These are phyloP conservation scores for Rosa rugosa DNA, from an alignment of 306 rosid genomes.

Conservation along the genomic window DNA sequence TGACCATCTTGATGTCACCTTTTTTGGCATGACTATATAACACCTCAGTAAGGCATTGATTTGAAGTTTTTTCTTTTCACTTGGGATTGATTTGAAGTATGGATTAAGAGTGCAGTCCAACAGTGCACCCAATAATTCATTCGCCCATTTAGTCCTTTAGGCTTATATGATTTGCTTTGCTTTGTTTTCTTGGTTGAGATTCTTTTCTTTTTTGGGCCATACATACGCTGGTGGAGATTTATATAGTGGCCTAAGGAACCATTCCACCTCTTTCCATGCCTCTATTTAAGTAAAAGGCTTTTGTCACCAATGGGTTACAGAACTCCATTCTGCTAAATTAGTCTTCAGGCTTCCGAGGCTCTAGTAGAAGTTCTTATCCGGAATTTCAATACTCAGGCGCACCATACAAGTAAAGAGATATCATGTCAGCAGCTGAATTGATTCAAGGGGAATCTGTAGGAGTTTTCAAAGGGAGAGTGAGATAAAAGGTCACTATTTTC, in stretches of 20 bases:
- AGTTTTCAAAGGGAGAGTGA: background rate
- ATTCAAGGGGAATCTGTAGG: background rate
- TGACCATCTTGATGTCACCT: background rate
- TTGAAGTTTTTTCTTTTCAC: background rate
- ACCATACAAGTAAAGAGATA: background rate
- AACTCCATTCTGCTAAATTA: background rate
- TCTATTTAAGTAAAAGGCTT: background rate
- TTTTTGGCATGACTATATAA: background rate
- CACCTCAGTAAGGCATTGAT: background rate
- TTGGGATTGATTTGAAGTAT: background rate
- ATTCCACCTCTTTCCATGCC: slow-evolving; percentile 5
- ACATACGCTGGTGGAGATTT: background rate
- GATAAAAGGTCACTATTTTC: slow-evolving; percentile 3
- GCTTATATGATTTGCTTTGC: background rate
- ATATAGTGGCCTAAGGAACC: background rate
- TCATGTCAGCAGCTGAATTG: background rate
- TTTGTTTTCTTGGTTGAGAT: background rate
- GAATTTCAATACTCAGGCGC: background rate
- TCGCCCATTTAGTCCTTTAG: background rate
- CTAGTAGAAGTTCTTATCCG: background rate
- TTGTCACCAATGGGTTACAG: background rate
- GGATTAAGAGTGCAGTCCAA: background rate
- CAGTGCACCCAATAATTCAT: slow-evolving; percentile 3
- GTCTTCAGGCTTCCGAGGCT: background rate
- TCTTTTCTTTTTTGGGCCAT: slow-evolving; percentile 8